Evolutionary conservation across 1,284 basidiomycete species (phyloP).

Genomic region (Pascua sp.): DNA sequence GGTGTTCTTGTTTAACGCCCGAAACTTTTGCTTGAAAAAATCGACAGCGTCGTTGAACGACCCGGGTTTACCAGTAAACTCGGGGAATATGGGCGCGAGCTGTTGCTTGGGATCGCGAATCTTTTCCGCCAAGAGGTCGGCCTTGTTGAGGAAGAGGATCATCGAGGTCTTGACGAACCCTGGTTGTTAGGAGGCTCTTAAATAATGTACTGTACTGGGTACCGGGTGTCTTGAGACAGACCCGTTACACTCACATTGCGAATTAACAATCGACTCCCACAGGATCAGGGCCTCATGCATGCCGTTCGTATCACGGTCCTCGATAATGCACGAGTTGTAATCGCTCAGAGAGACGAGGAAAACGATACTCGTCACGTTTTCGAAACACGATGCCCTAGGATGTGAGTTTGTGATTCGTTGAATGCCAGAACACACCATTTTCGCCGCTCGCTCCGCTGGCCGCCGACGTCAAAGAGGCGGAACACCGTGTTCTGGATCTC

Average conservation of each 20-base stretch:
- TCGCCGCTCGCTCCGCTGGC: conserved; percentile 88
- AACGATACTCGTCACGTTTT: conserved; percentile 90
- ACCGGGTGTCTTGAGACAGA: too few species aligned
- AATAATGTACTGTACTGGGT: too few species aligned
- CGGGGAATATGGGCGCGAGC: conserved; percentile 80
- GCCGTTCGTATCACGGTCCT: conserved; percentile 96
- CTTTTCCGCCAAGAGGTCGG: conserved; percentile 82
- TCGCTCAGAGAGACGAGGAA: conserved; percentile 91
- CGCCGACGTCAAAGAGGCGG: conserved; percentile 89
- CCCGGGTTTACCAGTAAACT: conserved; percentile 58
- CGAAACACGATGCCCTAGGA: conserved; percentile 62
- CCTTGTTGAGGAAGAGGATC: conserved; percentile 87
- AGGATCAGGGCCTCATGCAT: conserved; percentile 96
- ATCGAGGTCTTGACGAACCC: conserved; percentile 89
- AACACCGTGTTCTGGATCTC: conserved; percentile 46
- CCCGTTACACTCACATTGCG: conserved; percentile 51
- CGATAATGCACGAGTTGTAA: conserved; percentile 91
- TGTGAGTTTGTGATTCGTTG: background rate
- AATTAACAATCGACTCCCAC: conserved; percentile 90
- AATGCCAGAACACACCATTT: conserved; percentile 61
- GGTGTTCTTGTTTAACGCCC: conserved; percentile 72
- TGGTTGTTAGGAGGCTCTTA: conserved; percentile 38
- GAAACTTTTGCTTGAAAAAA: conserved; percentile 86
- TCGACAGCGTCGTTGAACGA: conserved; percentile 51
- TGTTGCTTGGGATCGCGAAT: conserved; percentile 65